Percentiles rank a stretch among this genome's conserved stretches.
Evolutionary conservation across 192 early-diverging fungal genomes (phyloP).

Genomic region (Martensiomyces pterosporus): DNA sequence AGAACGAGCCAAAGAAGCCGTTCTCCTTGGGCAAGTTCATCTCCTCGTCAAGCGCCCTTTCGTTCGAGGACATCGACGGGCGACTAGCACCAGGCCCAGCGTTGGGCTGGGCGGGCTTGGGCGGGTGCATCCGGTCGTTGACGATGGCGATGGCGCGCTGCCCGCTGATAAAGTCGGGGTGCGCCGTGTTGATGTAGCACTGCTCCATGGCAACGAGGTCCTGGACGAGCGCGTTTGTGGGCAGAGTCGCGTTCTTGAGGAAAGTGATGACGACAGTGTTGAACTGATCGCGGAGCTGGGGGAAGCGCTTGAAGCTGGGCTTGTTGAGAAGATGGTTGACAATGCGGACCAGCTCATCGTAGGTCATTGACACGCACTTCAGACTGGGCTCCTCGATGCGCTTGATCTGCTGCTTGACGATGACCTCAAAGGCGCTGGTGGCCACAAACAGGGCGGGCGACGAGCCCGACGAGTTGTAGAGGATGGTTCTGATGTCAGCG

Average conservation of each 20-base stretch:
- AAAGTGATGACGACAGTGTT: conserved; percentile 91
- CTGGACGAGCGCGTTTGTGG: conserved; percentile 91
- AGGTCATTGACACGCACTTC: conserved; percentile 92
- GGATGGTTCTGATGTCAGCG: conserved; percentile 94
- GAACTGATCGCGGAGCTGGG: conserved; percentile 86
- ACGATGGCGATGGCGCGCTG: conserved; percentile 93
- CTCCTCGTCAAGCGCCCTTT: conserved; percentile 55
- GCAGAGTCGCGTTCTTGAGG: conserved; percentile 84
- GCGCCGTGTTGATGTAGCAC: conserved; percentile 97
- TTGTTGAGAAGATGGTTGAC: conserved; percentile 88
- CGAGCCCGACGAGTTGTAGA: conserved; percentile 98
- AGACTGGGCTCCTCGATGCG: conserved; percentile 96
- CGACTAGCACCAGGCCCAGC: conserved; percentile 19
- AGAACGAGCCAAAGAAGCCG: conserved; percentile 99
- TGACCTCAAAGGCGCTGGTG: conserved; percentile 95
- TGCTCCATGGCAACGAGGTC: conserved; percentile 93
- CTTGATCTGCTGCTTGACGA: conserved; percentile 99
- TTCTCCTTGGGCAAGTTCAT: conserved; percentile 58
- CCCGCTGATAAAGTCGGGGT: conserved; percentile 98
- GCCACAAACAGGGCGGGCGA: conserved; percentile 97
- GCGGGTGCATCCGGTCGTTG: conserved; percentile 75
- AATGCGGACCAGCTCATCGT: conserved; percentile 97
- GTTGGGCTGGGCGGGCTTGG: conserved; percentile 52
- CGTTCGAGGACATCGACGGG: conserved; percentile 29
- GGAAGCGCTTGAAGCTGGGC: conserved; percentile 95